phyloP scores from a whole-genome alignment of 1,284 basidiomycete species.

The Ceratobasidium sp. region DNA sequence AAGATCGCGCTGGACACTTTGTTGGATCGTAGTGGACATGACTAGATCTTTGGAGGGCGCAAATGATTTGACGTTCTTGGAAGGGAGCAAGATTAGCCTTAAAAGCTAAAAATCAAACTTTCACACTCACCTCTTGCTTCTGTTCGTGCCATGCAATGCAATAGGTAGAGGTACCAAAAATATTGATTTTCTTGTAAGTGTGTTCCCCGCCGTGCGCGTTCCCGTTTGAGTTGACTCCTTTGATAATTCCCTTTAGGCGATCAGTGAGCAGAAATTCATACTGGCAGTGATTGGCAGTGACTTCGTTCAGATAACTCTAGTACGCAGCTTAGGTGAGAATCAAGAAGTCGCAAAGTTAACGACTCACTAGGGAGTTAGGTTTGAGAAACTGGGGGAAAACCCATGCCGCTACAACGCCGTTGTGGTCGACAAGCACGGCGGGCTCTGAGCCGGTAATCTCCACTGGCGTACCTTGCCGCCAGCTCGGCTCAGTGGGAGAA shows the following conservation, averaged over 20 bases:
- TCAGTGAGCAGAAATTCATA: background rate
- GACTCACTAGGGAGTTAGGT: background rate
- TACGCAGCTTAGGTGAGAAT: background rate
- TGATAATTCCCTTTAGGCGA: background rate
- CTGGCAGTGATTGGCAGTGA: background rate
- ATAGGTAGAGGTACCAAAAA: background rate
- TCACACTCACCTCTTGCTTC: background rate
- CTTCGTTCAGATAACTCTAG: background rate
- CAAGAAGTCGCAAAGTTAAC: background rate
- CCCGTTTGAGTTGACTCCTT: background rate
- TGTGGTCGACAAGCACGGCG: background rate
- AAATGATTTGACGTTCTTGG: too few species aligned
- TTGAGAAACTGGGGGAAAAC: background rate
- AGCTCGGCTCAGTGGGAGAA: too few species aligned
- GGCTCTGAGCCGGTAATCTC: background rate
- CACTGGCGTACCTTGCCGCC: too few species aligned
- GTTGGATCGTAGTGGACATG: background rate
- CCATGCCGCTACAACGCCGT: background rate
- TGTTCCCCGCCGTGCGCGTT: background rate
- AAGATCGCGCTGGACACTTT: background rate
- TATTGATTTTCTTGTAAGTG: background rate
- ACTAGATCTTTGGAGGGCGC: background rate
- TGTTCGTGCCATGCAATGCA: background rate
- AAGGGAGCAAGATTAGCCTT: too few species aligned
- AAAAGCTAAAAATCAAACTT: background rate